Base-by-base conservation (phyloP, 345 rosid species). In the Citrus mangshanensis region DNA sequence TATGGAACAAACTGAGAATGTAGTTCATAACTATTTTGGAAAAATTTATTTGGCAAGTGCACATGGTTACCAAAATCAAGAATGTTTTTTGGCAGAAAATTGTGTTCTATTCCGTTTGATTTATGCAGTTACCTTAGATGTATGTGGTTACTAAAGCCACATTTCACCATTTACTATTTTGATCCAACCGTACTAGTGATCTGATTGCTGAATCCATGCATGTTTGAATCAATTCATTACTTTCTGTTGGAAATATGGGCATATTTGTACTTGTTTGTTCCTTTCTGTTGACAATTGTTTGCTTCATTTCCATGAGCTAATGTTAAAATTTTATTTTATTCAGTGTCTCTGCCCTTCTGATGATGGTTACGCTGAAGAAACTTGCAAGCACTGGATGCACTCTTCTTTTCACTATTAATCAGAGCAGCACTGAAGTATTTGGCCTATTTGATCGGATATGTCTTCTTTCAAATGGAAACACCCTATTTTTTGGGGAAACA, bases 291-390 rank as follows among this genome's bases (percentile, higher is more conserved):
- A 40, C 21, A 71, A 24, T 22, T 24, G 72, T 75, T 65, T 24
- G 51, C 59, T 77, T 60, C 58, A 27, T 70, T 65, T 24, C 35
- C 54, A 25, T 24, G 25, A 71, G 75, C 78, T 75, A 58, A 80
- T 79, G 18, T 51, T 66, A 68, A 32, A 10, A 27, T 40, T 67
- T 65, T 79, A 19, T 49, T 65, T 55, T 59, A 6, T 21, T 69
- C 89, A 96, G 99, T 82, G 99, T 97, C 68, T 94, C 99, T 68
- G 98, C 99, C 12, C 91, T 97, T 79, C 89, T 97, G 84, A 97
- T 97, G 99, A 94, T 97, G 99, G 99, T 97, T 81, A 97, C 99
- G 9, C 82, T 97, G 70, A 97, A 88, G 90, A 97, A 97, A 86
- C 98, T 94, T 78, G 97, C 99, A 37, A 93, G 97, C 85, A 93